phyloP scores from a whole-genome alignment of 139 green algal genomes.

The Coelastrella sp. region DNA sequence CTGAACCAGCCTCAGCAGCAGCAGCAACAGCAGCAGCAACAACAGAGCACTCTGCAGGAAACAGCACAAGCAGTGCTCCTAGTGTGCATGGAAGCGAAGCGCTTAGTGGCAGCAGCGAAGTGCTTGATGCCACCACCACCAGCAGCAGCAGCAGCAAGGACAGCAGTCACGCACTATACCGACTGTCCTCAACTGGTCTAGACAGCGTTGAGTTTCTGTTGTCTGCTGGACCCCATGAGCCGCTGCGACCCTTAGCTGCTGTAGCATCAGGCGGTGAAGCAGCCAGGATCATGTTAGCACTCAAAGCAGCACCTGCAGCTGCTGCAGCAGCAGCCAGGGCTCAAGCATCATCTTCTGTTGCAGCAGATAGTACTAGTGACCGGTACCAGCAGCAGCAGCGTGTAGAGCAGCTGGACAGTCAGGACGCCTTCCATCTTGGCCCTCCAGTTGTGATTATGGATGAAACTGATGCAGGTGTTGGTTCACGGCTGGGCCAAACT shows the following conservation, averaged over 20 bases:
- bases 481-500: slow-evolving; percentile 69
- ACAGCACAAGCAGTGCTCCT: too few relatives aligned
- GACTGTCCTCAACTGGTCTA: slow-evolving; percentile 37
- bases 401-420: background rate
- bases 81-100: too few relatives aligned
- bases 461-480: slow-evolving; percentile 85
- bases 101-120: too few relatives aligned
- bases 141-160: background rate
- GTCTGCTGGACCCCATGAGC: slow-evolving; percentile 78
- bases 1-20: slow-evolving; percentile 19
- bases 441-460: slow-evolving; percentile 82
- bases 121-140: too few relatives aligned
- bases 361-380: too few relatives aligned
- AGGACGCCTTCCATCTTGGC: background rate
- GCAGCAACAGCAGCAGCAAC: too few relatives aligned
- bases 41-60: too few relatives aligned
- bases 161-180: background rate
- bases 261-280: slow-evolving; percentile 85
- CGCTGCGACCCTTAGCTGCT: slow-evolving; percentile 74
- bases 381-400: slow-evolving; percentile 15
- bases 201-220: slow-evolving; percentile 79
- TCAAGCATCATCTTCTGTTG: background rate
- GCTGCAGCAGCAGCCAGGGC: slow-evolving; percentile 4
- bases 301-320: slow-evolving; percentile 80
- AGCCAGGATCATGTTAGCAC: slow-evolving; percentile 85